These are phyloP conservation scores for Skeletonema costatum DNA, from an alignment of 108 stramenopile species.

Conservation along the genomic window DNA sequence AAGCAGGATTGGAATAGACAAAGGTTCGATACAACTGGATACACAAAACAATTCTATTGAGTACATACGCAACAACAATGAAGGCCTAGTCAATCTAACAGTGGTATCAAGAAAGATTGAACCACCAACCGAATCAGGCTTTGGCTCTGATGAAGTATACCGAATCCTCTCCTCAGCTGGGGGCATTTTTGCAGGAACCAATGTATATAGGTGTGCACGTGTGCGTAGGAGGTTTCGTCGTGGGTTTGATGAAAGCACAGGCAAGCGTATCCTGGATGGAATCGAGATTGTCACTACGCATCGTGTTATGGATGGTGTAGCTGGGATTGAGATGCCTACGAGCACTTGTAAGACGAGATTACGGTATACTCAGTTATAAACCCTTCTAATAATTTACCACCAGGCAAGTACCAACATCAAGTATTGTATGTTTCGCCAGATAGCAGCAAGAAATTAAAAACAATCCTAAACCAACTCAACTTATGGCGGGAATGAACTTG, in stretches of 20 bases:
- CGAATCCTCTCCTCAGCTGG: conserved; percentile 40
- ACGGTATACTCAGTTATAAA: conserved; percentile 23
- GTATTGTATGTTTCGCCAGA: too few species aligned
- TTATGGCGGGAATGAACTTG: too few species aligned
- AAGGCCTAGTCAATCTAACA: conserved; percentile 19
- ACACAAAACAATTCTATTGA: conserved; percentile 14
- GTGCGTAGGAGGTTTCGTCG: conserved; percentile 54
- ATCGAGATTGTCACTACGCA: conserved; percentile 68
- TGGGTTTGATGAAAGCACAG: conserved; percentile 46
- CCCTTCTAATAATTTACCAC: neutral
- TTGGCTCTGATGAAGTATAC: conserved; percentile 56
- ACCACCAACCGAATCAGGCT: conserved; percentile 49
- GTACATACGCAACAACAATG: conserved; percentile 16
- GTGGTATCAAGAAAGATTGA: conserved; percentile 56
- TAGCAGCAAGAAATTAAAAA: too few species aligned
- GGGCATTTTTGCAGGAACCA: conserved; percentile 24
- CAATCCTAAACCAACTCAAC: too few species aligned
- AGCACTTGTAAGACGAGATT: conserved; percentile 51
- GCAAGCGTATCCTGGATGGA: conserved; percentile 69
- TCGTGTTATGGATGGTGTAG: conserved; percentile 73
- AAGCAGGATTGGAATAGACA: conserved; percentile 18
- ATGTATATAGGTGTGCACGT: conserved; percentile 45
- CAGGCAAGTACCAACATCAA: too few species aligned
- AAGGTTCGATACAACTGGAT: conserved; percentile 17
- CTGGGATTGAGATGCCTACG: conserved; percentile 69